A percentile compares a stretch with the other conserved stretches of the same genome.
Conservation (phyloP, 75 land plant genomes). For the Pinus taeda region DNA sequence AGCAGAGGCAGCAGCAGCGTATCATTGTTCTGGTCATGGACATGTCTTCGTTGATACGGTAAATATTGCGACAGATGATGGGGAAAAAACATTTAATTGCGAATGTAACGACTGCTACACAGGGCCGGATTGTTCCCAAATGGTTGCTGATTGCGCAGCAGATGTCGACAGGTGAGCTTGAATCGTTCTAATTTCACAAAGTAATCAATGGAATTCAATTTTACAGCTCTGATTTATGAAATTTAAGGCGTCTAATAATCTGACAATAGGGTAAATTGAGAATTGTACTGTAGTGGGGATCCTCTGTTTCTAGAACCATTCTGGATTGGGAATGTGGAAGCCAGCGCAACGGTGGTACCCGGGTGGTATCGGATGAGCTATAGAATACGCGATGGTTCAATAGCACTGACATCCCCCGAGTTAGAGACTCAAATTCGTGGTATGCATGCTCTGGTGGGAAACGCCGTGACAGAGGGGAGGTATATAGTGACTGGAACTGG, state of each 20-base stretch:
- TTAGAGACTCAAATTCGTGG: conserved; percentile 32
- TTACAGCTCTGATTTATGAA: no score
- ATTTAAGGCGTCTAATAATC: no score
- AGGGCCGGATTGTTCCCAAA: conserved; percentile 14
- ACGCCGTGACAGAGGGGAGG: conserved; percentile 47
- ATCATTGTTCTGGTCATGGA: conserved; percentile 53
- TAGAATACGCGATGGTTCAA: neutral
- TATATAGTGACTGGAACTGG: conserved; percentile 60
- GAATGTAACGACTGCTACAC: conserved; percentile 19
- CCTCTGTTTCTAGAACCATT: conserved; percentile 61
- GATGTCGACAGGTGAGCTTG: neutral
- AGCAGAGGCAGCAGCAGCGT: conserved; percentile 40
- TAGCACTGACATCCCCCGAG: conserved; percentile 22
- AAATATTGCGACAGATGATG: neutral
- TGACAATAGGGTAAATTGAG: neutral
- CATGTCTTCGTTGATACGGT: conserved; percentile 22
- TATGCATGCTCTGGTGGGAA: conserved; percentile 55
- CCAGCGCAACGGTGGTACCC: conserved; percentile 44
- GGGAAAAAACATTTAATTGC: neutral
- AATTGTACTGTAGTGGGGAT: conserved; percentile 46
- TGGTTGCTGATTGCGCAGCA: neutral
- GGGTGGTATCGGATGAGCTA: conserved; percentile 80
- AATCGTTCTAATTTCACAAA: no score
- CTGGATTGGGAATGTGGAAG: conserved; percentile 48
- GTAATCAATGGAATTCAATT: no score